Percentiles rank a stretch among this genome's conserved stretches.
Evolutionary conservation across 495 filamentous ascomycete species (phyloP).

Genomic region (Hypoxylon intermedium): DNA sequence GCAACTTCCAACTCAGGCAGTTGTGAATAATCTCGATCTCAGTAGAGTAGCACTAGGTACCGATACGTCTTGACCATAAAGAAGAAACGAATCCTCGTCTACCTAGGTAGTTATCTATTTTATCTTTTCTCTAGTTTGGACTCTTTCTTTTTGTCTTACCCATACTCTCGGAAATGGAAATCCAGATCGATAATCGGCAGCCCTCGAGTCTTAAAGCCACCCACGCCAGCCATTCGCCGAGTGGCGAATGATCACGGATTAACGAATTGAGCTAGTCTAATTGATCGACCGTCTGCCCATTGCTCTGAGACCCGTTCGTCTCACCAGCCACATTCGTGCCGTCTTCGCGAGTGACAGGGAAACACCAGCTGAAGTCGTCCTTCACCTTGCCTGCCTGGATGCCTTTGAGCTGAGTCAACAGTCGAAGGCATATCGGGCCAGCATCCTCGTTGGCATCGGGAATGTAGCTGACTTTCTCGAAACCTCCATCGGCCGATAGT

Average conservation of each 20-base stretch:
- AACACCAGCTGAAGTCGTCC: conserved; percentile 79
- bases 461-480: conserved; percentile 74
- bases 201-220: not conserved
- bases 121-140: conserved; percentile 12
- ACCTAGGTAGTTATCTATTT: too few species aligned
- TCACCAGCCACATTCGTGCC: conserved; percentile 46
- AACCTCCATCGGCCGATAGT: conserved; percentile 41
- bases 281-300: conserved; percentile 48
- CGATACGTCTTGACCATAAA: conserved; percentile 3
- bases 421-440: conserved; percentile 70
- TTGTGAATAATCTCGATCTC: not conserved
- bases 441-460: conserved; percentile 66
- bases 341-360: conserved; percentile 60
- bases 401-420: conserved; percentile 78
- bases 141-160: conserved; percentile 9
- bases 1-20: conserved; percentile 12
- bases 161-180: not conserved
- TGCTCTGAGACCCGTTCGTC: conserved; percentile 17
- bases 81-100: conserved; percentile 20
- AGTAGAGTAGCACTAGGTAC: not conserved
- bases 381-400: conserved; percentile 81
- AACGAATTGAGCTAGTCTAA: conserved; percentile 40
- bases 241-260: not conserved
- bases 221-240: not conserved
- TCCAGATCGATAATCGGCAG: not conserved